Percentiles rank a stretch among this genome's conserved stretches.
Conservation (phyloP, 257 asterid genomes). For the Gardenia jasminoides region DNA sequence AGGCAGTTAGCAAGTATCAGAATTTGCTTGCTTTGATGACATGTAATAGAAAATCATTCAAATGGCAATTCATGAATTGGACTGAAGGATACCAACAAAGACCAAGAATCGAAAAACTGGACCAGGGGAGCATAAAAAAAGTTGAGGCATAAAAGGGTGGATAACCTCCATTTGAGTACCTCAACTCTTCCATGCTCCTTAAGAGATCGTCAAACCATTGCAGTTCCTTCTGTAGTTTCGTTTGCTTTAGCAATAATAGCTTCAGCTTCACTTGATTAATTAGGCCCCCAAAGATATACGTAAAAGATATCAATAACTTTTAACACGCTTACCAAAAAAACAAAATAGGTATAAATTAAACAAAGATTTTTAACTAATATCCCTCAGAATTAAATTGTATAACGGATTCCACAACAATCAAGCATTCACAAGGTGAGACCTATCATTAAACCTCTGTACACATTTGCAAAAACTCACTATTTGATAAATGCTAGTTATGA, state of each 20-base stretch:
- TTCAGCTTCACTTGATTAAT: constrained; percentile 80
- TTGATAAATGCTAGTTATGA: background rate
- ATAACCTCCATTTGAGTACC: constrained; percentile 41
- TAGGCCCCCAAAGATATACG: background rate
- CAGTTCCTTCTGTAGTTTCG: constrained; percentile 81
- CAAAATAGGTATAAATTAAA: background rate
- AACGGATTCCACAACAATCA: background rate
- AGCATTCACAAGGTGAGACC: background rate
- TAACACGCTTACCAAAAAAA: background rate
- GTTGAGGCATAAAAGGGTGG: no score
- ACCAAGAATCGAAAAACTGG: no score
- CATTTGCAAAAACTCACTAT: background rate
- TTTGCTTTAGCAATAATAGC: constrained; percentile 82
- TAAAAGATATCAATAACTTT: background rate
- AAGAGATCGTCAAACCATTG: constrained; percentile 64
- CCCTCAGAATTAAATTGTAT: no score
- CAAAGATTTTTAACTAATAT: background rate
- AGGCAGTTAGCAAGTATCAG: no score
- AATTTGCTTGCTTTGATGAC: no score
- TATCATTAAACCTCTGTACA: no score
- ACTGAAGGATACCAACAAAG: no score
- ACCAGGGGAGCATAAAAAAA: no score
- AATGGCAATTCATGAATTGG: no score
- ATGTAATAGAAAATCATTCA: no score
- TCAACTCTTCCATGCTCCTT: constrained; percentile 64